Base-by-base conservation (phyloP, 345 rosid genomes). In the Murraya koenigii region DNA sequence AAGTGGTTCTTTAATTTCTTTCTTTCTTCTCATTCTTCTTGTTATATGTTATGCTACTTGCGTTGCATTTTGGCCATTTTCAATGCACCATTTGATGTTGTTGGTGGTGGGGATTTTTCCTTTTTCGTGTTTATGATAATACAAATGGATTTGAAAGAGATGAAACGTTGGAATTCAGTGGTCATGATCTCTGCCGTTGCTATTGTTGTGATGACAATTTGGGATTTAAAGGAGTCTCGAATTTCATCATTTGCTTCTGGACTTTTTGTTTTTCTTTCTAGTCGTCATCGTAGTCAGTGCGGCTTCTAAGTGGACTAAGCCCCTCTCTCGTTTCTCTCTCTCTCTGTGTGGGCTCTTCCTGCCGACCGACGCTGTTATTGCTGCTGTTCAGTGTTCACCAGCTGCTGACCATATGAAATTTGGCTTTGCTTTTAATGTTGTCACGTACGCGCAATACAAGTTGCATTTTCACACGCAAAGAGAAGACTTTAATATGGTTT, bases 161-260 rank as follows among this genome's bases (percentile, higher is more conserved):
- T 80, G 75, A 69, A 47, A 47, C 82, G 44, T 60, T 70, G 66
- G 44, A 52, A 77, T 63, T 72, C 20, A 69, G 56, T 70, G 86
- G 80, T 74, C 68, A 80, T 78, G 41, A 80, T 83, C 81, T 69
- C 81, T 80, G 80, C 79, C 63, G 73, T 73, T 69, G 49, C 49
- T 44, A 6, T 15, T 32, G 23, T 28, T 30, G 59, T 63, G 76
- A 62, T 62, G 81, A 61, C 78, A 83, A 80, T 58, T 68, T 80
- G 79, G 77, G 77, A 38, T 1, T 39, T 35, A 8, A 23, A 55
- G 3, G 66, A 9, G 71, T 75, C 78, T 49, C 6, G 41, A 67
- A 66, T 35, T 19, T 66, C 72, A 76, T 76, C 32, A 76, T 76
- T 76, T n/a, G 6, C 19, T 35, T 14, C 11, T 33, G 17, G 79